Base-by-base conservation (phyloP, 148 eudicot genomes). In the Simmondsia chinensis region DNA sequence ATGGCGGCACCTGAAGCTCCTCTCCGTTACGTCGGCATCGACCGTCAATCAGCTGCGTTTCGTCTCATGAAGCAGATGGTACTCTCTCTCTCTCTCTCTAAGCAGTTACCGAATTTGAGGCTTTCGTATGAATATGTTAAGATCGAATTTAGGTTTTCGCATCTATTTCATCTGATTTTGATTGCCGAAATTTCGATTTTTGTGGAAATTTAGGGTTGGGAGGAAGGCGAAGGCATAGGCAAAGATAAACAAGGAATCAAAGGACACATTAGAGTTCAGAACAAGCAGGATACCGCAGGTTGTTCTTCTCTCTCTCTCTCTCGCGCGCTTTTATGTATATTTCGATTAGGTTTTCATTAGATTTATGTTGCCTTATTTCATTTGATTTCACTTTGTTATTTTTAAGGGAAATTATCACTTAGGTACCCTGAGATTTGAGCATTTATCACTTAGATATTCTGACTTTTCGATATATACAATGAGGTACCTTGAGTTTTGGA, bases 61-160 rank as follows among this genome's bases (percentile, higher is more conserved):
- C 95, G 95, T 61, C 97, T 91, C 75, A 91, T 91, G 97, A 91
- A 91, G 50, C 95, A 85, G 82, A 85, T 91, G 97, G 97, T 85
- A 16, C 18, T 39, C 9, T 14, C 32, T 38, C 12, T 26, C 41
- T 46, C 15, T 7, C 4, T 15, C 10, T 20, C 2, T 8, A 9
- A 2, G 20, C 30, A 6, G 26, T 15, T 47, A 0, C 20, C 3
- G 20, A 34, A 1, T 2, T 8, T 1, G 23, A 7, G 13, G 7
- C 21, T 32, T 19, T 26, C 16, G 20, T 13, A 8, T 5, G 18
- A 41, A 4, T 42, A 24, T 59, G 52, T 58, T 24, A 7, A 13
- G 21, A 18, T 7, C 6, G 11, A 6, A 21, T 10, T 20, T 34
- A 9, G 43, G 28, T 9, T 4, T 22, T 18, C 22, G 7, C 1